Percentiles rank a stretch among this genome's conserved stretches.
These are phyloP conservation scores for Alternaria panax DNA, from an alignment of 2,329 filamentous ascomycete species.

Conservation along the genomic window DNA sequence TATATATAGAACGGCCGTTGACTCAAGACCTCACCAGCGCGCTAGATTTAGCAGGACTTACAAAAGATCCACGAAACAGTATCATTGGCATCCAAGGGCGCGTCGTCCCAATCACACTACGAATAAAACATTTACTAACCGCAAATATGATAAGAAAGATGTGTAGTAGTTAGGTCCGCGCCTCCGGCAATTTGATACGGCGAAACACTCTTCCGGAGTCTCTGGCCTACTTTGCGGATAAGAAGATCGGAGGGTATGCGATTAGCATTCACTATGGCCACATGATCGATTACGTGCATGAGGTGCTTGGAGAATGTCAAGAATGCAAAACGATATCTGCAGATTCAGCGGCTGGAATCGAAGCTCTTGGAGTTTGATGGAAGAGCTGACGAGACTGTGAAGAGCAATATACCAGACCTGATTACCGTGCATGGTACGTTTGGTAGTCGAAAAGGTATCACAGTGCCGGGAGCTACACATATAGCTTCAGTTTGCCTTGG, in stretches of 20 bases:
- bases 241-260: conserved; percentile 24
- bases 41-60: conserved; percentile 49
- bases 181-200: conserved; percentile 14
- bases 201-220: conserved; percentile 21
- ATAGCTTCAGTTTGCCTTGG: conserved; percentile 22
- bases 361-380: conserved; percentile 8
- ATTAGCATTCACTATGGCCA: conserved; percentile 32
- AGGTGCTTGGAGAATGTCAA: conserved; percentile 26
- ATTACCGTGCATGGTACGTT: conserved; percentile 50
- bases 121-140: conserved; percentile 51
- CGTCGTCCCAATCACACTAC: conserved; percentile 46
- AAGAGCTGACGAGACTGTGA: conserved; percentile 7
- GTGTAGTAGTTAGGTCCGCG: conserved; percentile 33
- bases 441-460: background rate
- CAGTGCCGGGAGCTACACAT: conserved; percentile 21
- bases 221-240: conserved; percentile 27
- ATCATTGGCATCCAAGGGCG: conserved; percentile 58
- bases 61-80: background rate
- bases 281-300: conserved; percentile 28
- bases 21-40: conserved; percentile 47
- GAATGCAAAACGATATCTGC: too few species aligned
- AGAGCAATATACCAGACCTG: conserved; percentile 57
- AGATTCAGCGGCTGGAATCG: conserved; percentile 27
- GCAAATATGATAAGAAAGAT: conserved; percentile 53
- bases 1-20: conserved; percentile 63